Evolutionary conservation across 345 rosid genomes (phyloP).

Genomic region (Carallia brachiata): DNA sequence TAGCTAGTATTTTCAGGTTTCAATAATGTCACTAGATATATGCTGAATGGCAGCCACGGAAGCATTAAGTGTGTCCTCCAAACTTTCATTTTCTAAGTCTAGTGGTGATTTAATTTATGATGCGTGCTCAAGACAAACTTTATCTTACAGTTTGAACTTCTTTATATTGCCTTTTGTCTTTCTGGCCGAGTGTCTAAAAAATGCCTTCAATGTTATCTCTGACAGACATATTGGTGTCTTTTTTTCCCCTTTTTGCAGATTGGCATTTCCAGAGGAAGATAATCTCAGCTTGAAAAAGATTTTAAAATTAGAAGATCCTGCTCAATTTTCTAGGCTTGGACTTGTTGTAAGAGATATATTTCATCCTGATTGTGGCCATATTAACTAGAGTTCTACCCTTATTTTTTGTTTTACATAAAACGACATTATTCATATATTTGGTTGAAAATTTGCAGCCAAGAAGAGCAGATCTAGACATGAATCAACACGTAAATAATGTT

Average conservation of each 20-base stretch:
- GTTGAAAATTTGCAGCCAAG: slow-evolving; percentile 51
- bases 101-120: too few species aligned
- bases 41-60: neutral
- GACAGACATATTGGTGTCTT: neutral
- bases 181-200: too few species aligned
- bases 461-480: slow-evolving; percentile 97
- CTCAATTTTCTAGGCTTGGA: slow-evolving; percentile 60
- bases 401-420: neutral
- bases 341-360: slow-evolving; percentile 51
- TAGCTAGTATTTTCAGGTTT: neutral
- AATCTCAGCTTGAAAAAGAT: slow-evolving; percentile 73
- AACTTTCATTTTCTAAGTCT: too few species aligned
- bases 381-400: neutral
- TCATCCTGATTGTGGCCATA: neutral
- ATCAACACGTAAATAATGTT: slow-evolving; percentile 91
- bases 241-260: slow-evolving; percentile 33
- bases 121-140: too few species aligned
- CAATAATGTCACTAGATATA: neutral
- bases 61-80: too few species aligned
- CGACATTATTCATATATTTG: neutral
- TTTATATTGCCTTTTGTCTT: too few species aligned
- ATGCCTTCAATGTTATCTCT: neutral
- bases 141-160: too few species aligned
- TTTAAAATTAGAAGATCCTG: slow-evolving; percentile 72
- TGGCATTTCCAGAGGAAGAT: slow-evolving; percentile 80